phyloP scores from a whole-genome alignment of 2,329 filamentous ascomycete genomes.

The Verticillium isaacii region DNA sequence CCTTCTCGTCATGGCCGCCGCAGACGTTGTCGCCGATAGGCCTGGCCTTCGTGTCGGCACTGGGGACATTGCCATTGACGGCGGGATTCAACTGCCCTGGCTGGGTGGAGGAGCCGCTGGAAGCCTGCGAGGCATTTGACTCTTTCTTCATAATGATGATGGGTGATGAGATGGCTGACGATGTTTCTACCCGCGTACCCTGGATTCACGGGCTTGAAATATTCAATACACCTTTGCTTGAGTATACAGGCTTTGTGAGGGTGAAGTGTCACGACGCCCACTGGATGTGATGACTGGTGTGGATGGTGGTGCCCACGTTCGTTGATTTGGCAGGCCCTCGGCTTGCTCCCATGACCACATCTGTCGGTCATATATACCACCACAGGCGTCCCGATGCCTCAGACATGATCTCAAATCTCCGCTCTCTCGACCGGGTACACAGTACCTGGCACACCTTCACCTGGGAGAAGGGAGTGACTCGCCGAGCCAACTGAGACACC shows the following conservation, averaged over 20 bases:
- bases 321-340: background rate
- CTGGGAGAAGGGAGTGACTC: background rate
- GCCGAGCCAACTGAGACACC: background rate
- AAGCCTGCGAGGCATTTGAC: background rate
- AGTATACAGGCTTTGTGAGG: too few relatives aligned
- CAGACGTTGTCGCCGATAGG: background rate
- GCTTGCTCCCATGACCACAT: background rate
- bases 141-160: background rate
- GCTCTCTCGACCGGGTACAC: background rate
- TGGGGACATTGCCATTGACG: background rate
- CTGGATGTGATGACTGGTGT: too few relatives aligned
- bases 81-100: background rate
- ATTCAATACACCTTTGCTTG: too few relatives aligned
- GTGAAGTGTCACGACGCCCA: too few relatives aligned
- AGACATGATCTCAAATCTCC: background rate
- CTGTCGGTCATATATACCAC: background rate
- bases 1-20: slow-evolving; percentile 2
- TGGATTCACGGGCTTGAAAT: too few relatives aligned
- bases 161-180: background rate
- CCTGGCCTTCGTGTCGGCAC: slow-evolving; percentile 1
- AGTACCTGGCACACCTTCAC: background rate
- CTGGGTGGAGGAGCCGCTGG: background rate
- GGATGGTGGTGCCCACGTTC: background rate
- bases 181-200: background rate
- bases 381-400: background rate